phyloP scores from a whole-genome alignment of 164 flowering plant genomes.

The Nymphaea thermarum region DNA sequence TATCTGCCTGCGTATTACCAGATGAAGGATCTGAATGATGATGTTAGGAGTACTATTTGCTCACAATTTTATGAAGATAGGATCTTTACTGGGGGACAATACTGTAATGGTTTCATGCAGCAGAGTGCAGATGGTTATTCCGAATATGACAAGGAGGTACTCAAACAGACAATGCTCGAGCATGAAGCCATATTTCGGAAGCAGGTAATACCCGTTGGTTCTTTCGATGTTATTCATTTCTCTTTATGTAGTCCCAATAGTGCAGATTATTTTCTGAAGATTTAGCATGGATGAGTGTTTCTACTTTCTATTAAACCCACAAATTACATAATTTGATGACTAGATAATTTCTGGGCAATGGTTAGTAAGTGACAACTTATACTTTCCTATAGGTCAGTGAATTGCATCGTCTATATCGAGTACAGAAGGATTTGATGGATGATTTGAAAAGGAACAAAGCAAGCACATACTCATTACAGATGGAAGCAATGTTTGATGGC shows the following conservation, averaged over 20 bases:
- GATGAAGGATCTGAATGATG: constrained; percentile 77
- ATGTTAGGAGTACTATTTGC: constrained; percentile 59
- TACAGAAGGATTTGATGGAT: constrained; percentile 80
- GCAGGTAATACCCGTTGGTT: constrained; percentile 39
- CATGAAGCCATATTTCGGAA: constrained; percentile 73
- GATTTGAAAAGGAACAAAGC: constrained; percentile 47
- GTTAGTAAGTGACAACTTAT: too few relatives aligned
- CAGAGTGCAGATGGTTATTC: constrained; percentile 31
- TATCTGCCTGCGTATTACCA: constrained; percentile 49
- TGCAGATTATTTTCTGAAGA: neutral
- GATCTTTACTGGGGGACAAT: constrained; percentile 36
- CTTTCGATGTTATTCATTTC: neutral
- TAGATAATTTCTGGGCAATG: too few relatives aligned
- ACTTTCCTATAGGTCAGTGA: constrained; percentile 50
- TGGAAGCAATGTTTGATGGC: constrained; percentile 15
- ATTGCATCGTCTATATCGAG: constrained; percentile 81
- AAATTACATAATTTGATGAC: too few relatives aligned
- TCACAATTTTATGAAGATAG: constrained; percentile 47
- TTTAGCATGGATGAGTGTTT: neutral
- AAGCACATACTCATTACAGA: constrained; percentile 19
- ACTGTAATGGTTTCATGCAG: constrained; percentile 35
- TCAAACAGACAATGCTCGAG: constrained; percentile 76
- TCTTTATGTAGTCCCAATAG: neutral
- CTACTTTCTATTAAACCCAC: too few relatives aligned
- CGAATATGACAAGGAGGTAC: constrained; percentile 45